Conservation (phyloP, 345 rosid species). For the Eucalyptus marginata region DNA sequence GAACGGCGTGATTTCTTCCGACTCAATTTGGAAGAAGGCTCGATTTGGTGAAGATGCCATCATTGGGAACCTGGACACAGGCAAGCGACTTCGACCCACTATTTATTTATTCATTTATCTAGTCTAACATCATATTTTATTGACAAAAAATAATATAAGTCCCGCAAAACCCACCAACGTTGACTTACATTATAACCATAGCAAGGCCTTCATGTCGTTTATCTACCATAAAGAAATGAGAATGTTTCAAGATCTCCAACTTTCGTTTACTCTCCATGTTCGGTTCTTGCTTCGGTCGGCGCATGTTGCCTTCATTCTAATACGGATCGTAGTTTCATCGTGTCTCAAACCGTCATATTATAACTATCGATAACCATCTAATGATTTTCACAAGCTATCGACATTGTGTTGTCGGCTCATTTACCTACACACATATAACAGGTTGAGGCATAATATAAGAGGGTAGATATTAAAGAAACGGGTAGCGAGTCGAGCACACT, state of each 20-base stretch:
- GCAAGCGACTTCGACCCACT: constrained; percentile 11
- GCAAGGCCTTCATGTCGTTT: not conserved
- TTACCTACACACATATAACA: not conserved
- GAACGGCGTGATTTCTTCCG: constrained; percentile 15
- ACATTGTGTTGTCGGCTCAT: not conserved
- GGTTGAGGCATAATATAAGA: not conserved
- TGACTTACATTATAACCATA: not conserved
- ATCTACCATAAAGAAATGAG: not conserved
- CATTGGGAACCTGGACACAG: constrained; percentile 85
- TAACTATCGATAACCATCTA: not conserved
- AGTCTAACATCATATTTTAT: not conserved
- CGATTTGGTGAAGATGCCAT: constrained; percentile 69
- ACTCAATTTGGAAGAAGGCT: constrained; percentile 60
- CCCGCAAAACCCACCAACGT: not conserved
- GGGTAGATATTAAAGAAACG: not conserved
- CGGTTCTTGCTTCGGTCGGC: not conserved
- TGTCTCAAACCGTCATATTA: not conserved
- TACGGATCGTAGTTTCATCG: not conserved
- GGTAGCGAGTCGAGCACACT: not conserved
- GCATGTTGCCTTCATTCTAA: not conserved
- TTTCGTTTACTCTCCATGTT: not conserved
- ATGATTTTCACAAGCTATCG: not conserved
- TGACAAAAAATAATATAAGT: not conserved
- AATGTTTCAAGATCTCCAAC: not conserved
- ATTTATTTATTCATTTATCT: not conserved